Evolutionary conservation across 2,329 filamentous ascomycete species (phyloP), one percentile per base, ranked within the genome.

Genomic region (Aspergillus calidoustus): DNA sequence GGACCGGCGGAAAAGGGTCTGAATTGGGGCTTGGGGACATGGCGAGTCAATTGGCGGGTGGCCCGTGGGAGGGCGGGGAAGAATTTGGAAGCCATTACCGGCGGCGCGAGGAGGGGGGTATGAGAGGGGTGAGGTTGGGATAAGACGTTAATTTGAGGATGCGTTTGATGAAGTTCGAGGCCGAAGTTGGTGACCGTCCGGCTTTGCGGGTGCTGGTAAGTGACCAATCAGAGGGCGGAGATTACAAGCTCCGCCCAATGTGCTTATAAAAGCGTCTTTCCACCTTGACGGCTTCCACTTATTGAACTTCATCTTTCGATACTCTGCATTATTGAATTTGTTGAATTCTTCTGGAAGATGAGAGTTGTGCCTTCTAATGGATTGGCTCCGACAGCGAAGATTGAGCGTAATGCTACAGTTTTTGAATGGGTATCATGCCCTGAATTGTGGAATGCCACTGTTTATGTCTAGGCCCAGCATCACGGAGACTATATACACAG

Each of bases 41-140:
- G 86, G 76, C 87, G 84, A 69, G 85, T 81, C 69, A 87, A 83
- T 74, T 91, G 87, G 71, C 86, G 82, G 76, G 86, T 87, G 72
- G 87, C 87, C 80, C 91, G 86, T 80, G 92, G 82, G 73, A 91
- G 79, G 76, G 89, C 85, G 52, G 92, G 90, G 64, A 89, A 85
- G 76, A 96, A 82, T 83, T 90, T 94, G 78, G 90, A 93, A 77
- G 92, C 91, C 93, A 97, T 96, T 65, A 61, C 72, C 66, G 67
- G 70, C 66, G 67, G 70, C 66, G 50, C 51, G 54, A 54, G 60
- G 60, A 60, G 54, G 51, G 58, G 61, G 60, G 61, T 51, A 31
- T 38, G 55, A 52, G 62, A 58, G 63, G 57, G 60, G 54, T 61
- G 62, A 62, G 61, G 65, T 34, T 41, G 34, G 34, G 34, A 41